Base-by-base conservation (phyloP, 1,284 basidiomycete genomes). In the Testicularia cyperi region DNA sequence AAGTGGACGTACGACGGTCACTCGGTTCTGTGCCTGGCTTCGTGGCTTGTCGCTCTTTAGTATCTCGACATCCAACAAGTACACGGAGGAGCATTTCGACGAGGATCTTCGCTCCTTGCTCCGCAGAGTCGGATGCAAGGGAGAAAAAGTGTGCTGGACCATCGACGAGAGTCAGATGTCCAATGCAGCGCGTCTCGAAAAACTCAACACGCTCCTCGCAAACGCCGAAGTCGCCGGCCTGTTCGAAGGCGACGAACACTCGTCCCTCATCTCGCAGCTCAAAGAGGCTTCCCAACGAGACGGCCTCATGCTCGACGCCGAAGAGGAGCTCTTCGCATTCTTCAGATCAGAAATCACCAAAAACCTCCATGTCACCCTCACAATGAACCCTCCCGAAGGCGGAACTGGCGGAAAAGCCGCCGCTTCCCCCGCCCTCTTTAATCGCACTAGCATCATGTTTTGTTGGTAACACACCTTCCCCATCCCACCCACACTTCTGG, bases 181-280 rank as follows among this genome's bases (percentile, higher is more conserved):
- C 27, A 94, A 98, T 77, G 92, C 95, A 5, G 95, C 95, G 44
- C 97, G 98, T 82, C 80, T 99, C 54, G 95, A 99, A 77, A 85
- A 95, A 24, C 97, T 99, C 91, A 99, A 99, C 78, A 99, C 67
- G n/a, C 84, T 99, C 4, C 84, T 99, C 12, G 96, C 95, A 28
- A 99, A 99, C 71, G 94, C 94, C n/a, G 95, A 99, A 78, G 94
- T 99, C 14, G 95, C 95, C 0, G 95, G 96, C 76, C 82, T 99
- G 12, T 99, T 98, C 72, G 73, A 75, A 30, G 71, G 66, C 12
- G 95, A 99, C 71, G 95, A 99, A 75, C 88, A 96, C 76, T 85
- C 92, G 13, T 88, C 91, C 26, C 80, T 99, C 44, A 96, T 99
- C 88, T 96, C 92, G 3, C 91, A 92, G 2, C 95, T 95, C 79